Evolutionary conservation across 2,329 filamentous ascomycete species (phyloP).

Genomic region (Dactylellina cionopaga): DNA sequence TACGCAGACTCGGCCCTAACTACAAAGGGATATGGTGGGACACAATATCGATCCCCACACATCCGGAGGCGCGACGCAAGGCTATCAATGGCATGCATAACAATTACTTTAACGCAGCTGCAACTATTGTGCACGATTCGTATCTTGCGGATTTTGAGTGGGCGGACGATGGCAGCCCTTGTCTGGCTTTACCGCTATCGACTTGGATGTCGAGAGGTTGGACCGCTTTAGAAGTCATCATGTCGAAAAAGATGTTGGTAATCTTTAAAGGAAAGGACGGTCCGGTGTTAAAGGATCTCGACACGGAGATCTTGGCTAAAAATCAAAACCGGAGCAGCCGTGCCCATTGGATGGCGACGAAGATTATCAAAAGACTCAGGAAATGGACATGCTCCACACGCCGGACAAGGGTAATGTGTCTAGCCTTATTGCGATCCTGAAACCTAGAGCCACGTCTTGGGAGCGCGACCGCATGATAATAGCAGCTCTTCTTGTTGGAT

Average conservation of each 20-base stretch:
- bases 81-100: conserved; percentile 57
- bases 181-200: conserved; percentile 55
- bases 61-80: conserved; percentile 34
- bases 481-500: conserved; percentile 53
- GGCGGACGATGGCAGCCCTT: conserved; percentile 53
- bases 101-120: conserved; percentile 55
- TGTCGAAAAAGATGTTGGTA: conserved; percentile 51
- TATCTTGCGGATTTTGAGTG: conserved; percentile 53
- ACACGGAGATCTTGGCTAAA: conserved; percentile 27
- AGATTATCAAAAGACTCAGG: conserved; percentile 11
- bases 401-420: conserved; percentile 35
- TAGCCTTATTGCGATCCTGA: conserved; percentile 54
- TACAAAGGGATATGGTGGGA: conserved; percentile 58
- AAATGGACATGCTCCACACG: no score
- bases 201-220: conserved; percentile 57
- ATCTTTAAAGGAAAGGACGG: conserved; percentile 9
- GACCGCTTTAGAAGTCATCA: conserved; percentile 55
- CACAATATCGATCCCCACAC: conserved; percentile 56
- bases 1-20: conserved; percentile 22
- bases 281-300: conserved; percentile 33
- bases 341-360: conserved; percentile 17
- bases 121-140: conserved; percentile 54
- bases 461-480: conserved; percentile 54
- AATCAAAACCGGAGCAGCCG: background rate
- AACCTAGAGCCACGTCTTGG: conserved; percentile 55